Percentiles rank a stretch among this genome's conserved stretches.
Evolutionary conservation across 805 yeast species (phyloP).

Genomic region (Teunomyces lycoperdinae): DNA sequence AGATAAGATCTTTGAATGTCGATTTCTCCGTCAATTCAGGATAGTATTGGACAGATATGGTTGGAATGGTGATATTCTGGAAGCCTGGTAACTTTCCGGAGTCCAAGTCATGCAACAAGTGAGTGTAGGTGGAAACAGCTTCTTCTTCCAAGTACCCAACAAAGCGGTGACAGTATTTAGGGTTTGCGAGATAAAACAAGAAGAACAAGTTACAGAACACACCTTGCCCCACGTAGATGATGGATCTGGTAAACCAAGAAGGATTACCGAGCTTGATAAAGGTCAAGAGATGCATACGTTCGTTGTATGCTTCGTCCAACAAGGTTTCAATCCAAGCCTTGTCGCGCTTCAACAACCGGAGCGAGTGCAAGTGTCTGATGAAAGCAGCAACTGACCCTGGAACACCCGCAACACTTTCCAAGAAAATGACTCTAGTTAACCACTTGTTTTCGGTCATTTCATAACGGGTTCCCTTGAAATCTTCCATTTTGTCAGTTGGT

Average conservation of each 20-base stretch:
- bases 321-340: slow-evolving; percentile 75
- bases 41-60: slow-evolving; percentile 66
- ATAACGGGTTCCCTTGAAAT: slow-evolving; percentile 39
- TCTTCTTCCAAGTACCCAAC: slow-evolving; percentile 80
- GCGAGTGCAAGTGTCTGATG: slow-evolving; percentile 62
- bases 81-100: slow-evolving; percentile 49
- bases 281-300: slow-evolving; percentile 71
- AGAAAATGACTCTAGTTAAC: slow-evolving; percentile 59
- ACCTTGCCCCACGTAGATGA: slow-evolving; percentile 66
- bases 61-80: slow-evolving; percentile 46
- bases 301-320: slow-evolving; percentile 74
- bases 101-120: slow-evolving; percentile 54
- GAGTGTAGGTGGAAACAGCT: slow-evolving; percentile 67
- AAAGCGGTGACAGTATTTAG: slow-evolving; percentile 67
- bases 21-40: slow-evolving; percentile 48
- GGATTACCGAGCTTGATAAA: slow-evolving; percentile 66
- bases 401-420: slow-evolving; percentile 76
- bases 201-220: slow-evolving; percentile 67
- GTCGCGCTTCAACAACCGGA: slow-evolving; percentile 61
- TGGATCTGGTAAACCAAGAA: slow-evolving; percentile 49
- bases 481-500: slow-evolving; percentile 34
- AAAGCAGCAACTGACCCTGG: slow-evolving; percentile 79
- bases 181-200: slow-evolving; percentile 53
- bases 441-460: slow-evolving; percentile 62
- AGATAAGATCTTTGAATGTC: slow-evolving; percentile 56